Base-by-base conservation (phyloP, 2,329 filamentous ascomycete species). In the Microdochium bolleyi region DNA sequence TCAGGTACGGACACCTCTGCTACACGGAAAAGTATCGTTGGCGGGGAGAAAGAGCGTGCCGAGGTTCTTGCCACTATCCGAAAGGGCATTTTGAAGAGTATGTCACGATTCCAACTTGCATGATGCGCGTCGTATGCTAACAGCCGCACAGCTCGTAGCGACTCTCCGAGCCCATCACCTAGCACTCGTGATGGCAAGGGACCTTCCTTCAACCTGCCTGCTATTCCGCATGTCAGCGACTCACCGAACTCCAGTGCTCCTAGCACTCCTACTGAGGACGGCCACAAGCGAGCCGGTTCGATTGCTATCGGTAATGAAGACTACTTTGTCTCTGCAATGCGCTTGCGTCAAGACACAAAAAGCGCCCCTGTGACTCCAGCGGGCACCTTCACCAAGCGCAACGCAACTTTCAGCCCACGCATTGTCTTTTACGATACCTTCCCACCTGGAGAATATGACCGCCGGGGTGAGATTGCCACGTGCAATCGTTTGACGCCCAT, bases 401-500 rank as follows among this genome's bases (percentile, higher is more conserved):
- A 76, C 59, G 80, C 83, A 1, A 87, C 83, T 0, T 99, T 97
- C 70, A 97, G 91, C 64, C 92, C 92, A 49, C 84, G 92, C 41
- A 90, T 97, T 51, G 84, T 96, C 57, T 97, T 96, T 67, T 85
- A 96, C 67, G 94, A 99, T 65, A 97, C 92, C 8, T 99, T 92
- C 91, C 91, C 92, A 2, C 89, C 87, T 64, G 87, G 88, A 62
- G 94, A 99, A 68, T 99, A 99, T 65, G 94, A 99, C 68, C 88
- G 94, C 56, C 85, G 94, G 52, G 94, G 94, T 52, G 94, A 99
- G 56, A 88, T 97, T 72, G 92, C 94, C 11, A 99, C 94, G 1
- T 99, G 94, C 82, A 99, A 99, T 67, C 89, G 92, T 59, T 78
- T 99, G 60, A 99, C 94, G 49, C 94, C 94, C 13, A 92, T 96